Evolutionary conservation across 140 eudicot species (phyloP).

Genomic region (Stevia rebaudiana): DNA sequence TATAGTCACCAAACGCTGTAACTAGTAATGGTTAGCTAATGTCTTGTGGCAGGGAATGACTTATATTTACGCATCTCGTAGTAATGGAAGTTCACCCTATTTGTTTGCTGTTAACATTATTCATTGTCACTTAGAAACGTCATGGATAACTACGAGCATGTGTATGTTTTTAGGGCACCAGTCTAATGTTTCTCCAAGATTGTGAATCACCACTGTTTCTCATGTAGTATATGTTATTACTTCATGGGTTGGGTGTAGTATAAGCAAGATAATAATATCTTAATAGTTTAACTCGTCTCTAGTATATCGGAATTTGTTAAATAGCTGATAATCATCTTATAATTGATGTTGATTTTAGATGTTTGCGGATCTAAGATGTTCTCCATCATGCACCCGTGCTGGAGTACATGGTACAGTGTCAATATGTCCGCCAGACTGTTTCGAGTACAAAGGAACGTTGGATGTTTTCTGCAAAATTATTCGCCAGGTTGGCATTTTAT

Average conservation of each 20-base stretch:
- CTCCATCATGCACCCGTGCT: conserved; percentile 91
- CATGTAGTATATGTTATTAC: not conserved
- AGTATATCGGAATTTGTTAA: not conserved
- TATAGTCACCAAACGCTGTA: not conserved
- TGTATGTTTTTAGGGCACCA: not conserved
- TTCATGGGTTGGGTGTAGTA: not conserved
- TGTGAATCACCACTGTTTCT: not conserved
- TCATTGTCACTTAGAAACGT: not conserved
- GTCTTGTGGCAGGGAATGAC: not conserved
- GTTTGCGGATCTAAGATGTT: conserved; percentile 97
- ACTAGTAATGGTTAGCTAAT: not conserved
- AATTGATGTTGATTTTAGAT: conserved; percentile 43
- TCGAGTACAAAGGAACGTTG: conserved; percentile 93
- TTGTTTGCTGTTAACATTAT: conserved; percentile 2
- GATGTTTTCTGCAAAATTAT: conserved; percentile 85
- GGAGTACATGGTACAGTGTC: conserved; percentile 96
- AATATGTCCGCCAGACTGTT: conserved; percentile 95
- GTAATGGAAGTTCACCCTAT: not conserved
- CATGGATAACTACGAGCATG: not conserved
- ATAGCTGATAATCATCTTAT: not conserved
- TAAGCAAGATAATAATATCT: not conserved
- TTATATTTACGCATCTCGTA: not conserved
- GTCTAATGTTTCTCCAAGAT: not conserved
- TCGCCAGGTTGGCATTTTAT: conserved; percentile 62
- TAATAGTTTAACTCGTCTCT: no score